These are phyloP conservation scores for Pseudoscleropodium purum DNA, from an alignment of 225 moss, liverwort and hornwort genomes.

Conservation along the genomic window DNA sequence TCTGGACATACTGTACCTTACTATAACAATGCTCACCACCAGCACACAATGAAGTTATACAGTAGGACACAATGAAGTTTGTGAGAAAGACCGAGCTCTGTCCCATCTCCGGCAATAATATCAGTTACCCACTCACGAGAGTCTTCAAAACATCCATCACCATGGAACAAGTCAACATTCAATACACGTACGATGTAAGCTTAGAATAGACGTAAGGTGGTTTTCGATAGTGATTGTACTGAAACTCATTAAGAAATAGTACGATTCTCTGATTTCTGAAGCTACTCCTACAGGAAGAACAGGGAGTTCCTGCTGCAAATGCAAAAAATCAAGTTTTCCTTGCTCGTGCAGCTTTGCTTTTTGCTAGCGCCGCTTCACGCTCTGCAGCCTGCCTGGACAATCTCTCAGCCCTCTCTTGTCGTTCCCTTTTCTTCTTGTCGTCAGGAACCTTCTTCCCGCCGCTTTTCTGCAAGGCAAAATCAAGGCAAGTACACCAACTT, in stretches of 20 bases:
- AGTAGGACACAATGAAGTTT: not conserved
- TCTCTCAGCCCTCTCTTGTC: conserved; percentile 86
- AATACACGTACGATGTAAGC: not conserved
- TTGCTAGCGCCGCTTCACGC: conserved; percentile 77
- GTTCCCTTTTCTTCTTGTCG: conserved; percentile 73
- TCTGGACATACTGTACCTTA: not conserved
- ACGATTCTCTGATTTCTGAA: not conserved
- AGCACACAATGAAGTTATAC: not conserved
- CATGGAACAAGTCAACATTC: not conserved
- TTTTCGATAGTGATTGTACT: not conserved
- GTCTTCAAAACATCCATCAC: not conserved
- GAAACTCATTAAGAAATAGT: not conserved
- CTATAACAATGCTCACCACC: not conserved
- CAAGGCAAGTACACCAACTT: not conserved
- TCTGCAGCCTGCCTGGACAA: conserved; percentile 84
- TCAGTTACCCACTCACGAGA: not conserved
- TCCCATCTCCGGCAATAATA: not conserved
- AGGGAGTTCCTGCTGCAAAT: not conserved
- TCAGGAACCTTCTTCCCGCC: conserved; percentile 58
- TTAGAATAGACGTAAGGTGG: not conserved
- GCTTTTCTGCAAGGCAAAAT: conserved; percentile 35
- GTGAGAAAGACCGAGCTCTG: not conserved
- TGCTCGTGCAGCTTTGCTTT: conserved; percentile 65
- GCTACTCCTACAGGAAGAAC: not conserved
- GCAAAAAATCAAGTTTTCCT: conserved; percentile 11